Conservation (phyloP, 2,329 filamentous ascomycete genomes). For the Sporothrix euskadiensis region DNA sequence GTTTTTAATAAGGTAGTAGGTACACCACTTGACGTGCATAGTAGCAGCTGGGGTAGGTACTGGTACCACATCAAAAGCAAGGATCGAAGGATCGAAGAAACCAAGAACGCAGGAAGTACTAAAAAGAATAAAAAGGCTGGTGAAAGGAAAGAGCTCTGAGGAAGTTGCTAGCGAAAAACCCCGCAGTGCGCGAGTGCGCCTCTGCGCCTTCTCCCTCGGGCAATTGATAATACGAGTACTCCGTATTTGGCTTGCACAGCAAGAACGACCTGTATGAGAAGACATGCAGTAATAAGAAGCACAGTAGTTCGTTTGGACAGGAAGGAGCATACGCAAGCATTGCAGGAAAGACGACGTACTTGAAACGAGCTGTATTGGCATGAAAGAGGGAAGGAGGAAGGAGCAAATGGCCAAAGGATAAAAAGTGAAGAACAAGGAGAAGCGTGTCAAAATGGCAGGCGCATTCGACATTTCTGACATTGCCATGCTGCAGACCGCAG, state of each 20-base stretch:
- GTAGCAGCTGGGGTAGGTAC: not conserved
- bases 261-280: not conserved
- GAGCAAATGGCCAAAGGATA: not conserved
- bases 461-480: slow-evolving; percentile 16
- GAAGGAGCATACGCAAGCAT: not conserved
- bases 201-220: slow-evolving; percentile 3
- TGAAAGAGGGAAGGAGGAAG: not conserved
- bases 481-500: not conserved
- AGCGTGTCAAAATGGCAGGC: not conserved
- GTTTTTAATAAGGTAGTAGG: not conserved
- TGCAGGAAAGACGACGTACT: not conserved
- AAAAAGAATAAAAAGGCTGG: not conserved
- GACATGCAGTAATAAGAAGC: not conserved
- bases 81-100: not conserved
- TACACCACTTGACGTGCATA: not conserved
- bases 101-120: slow-evolving; percentile 2
- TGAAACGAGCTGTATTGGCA: not conserved
- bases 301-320: no score
- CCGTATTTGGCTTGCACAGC: not conserved
- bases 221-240: not conserved
- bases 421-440: not conserved
- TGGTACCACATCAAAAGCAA: not conserved
- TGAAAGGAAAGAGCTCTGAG: not conserved
- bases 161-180: slow-evolving; percentile 19
- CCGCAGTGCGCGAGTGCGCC: slow-evolving; percentile 19